Conservation (phyloP, 305 asterid species). For the Fraxinus platypoda region DNA sequence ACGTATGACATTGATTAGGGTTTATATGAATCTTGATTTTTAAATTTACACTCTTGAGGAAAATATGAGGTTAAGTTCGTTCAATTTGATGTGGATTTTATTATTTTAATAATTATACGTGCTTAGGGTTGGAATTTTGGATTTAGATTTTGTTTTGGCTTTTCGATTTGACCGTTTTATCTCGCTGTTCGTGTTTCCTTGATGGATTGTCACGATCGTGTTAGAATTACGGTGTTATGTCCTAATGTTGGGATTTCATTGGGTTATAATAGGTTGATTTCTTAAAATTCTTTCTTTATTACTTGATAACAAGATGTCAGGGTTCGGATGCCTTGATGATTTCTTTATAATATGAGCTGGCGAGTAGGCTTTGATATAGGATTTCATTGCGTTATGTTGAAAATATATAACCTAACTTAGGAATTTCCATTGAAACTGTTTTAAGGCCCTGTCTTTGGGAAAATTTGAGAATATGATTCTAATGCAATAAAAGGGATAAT, state of each 20-base stretch:
- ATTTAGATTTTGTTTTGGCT: not conserved
- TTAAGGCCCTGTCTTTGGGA: not conserved
- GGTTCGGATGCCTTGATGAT: not conserved
- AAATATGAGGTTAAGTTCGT: constrained; percentile 1
- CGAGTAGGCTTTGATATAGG: not conserved
- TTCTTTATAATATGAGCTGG: not conserved
- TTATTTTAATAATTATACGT: not conserved
- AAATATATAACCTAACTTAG: not conserved
- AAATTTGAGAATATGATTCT: not conserved
- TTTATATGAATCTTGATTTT: not conserved
- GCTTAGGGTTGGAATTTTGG: not conserved
- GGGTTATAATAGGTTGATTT: not conserved
- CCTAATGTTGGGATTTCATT: not conserved
- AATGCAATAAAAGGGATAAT: not conserved
- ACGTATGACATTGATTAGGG: not conserved
- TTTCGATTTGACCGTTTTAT: not conserved
- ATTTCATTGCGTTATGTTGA: not conserved
- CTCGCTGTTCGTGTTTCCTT: not conserved
- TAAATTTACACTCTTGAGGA: not conserved
- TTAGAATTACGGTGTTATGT: not conserved
- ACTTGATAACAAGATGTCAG: not conserved
- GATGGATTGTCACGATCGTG: not conserved
- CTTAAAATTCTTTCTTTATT: not conserved
- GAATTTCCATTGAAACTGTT: not conserved
- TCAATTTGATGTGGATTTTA: not conserved